Conservation (phyloP, 169 alveolate genomes). For the Cyclospora cayetanensis region DNA sequence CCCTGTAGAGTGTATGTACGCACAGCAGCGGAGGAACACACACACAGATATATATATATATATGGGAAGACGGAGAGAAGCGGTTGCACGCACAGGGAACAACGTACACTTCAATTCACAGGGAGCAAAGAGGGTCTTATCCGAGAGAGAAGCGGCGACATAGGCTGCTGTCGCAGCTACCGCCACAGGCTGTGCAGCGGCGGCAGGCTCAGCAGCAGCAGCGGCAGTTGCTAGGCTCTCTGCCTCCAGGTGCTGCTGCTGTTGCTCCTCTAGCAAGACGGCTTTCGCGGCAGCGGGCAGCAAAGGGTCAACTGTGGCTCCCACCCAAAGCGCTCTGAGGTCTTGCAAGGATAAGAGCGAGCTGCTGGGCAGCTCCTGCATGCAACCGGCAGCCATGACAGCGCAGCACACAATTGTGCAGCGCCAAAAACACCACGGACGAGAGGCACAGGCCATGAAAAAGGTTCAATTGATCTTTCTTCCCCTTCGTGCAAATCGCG, state of each 20-base stretch:
- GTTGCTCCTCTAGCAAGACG: slow-evolving; percentile 40
- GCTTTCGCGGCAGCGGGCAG: slow-evolving; percentile 7
- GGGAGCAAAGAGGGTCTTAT: slow-evolving; percentile 2
- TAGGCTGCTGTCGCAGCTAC: background rate
- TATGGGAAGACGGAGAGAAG: too few relatives aligned
- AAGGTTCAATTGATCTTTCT: too few relatives aligned
- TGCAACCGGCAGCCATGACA: background rate
- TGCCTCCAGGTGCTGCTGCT: background rate
- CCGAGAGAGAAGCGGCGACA: background rate
- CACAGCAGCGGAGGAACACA: too few relatives aligned
- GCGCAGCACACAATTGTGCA: slow-evolving; percentile 41
- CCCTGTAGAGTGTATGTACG: too few relatives aligned
- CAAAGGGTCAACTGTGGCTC: slow-evolving; percentile 32
- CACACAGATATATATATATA: too few relatives aligned
- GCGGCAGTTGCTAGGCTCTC: slow-evolving; percentile 12
- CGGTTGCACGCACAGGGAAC: too few relatives aligned
- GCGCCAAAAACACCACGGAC: background rate
- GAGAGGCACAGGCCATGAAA: too few relatives aligned
- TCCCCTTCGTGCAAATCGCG: too few relatives aligned
- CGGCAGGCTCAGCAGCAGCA: background rate
- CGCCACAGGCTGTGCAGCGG: slow-evolving; percentile 18
- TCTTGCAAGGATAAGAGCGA: slow-evolving; percentile 2
- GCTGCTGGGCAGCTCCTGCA: slow-evolving; percentile 14
- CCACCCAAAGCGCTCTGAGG: slow-evolving; percentile 49
- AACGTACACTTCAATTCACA: background rate